phyloP scores from a whole-genome alignment of 2,329 filamentous ascomycete genomes.

The Colletotrichum spaethianum region DNA sequence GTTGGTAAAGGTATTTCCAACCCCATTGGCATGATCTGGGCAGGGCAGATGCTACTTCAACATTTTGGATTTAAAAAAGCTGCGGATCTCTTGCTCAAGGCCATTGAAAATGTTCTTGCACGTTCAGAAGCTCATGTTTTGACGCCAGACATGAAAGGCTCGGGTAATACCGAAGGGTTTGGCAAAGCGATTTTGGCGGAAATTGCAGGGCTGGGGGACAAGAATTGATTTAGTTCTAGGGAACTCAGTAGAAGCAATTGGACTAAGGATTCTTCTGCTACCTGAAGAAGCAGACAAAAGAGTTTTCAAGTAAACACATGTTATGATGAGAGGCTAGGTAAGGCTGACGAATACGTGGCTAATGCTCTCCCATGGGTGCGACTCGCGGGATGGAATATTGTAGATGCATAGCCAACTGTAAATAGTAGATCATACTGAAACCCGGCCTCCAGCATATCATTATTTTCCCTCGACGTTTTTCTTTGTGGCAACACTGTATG shows the following conservation, averaged over 20 bases:
- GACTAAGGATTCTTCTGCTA: background rate
- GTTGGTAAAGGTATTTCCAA: constrained; percentile 80
- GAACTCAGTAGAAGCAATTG: background rate
- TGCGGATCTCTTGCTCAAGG: constrained; percentile 69
- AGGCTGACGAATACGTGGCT: too few species aligned
- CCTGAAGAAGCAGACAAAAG: too few species aligned
- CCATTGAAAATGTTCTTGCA: constrained; percentile 75
- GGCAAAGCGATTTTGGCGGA: constrained; percentile 44
- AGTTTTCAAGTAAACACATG: too few species aligned
- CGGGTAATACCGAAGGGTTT: constrained; percentile 46
- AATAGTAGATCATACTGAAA: too few species aligned
- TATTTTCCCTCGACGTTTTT: too few species aligned
- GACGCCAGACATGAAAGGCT: constrained; percentile 51
- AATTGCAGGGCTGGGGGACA: constrained; percentile 37
- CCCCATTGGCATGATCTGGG: constrained; percentile 79
- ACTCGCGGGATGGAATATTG: too few species aligned
- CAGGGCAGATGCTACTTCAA: constrained; percentile 81
- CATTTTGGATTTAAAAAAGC: constrained; percentile 61
- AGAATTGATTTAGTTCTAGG: background rate
- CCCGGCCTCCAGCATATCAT: too few species aligned
- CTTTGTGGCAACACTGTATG: too few species aligned
- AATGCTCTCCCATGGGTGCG: too few species aligned
- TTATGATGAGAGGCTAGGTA: too few species aligned
- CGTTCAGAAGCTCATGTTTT: constrained; percentile 50
- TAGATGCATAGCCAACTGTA: too few species aligned